Evolutionary conservation across 169 alveolate species (phyloP), one percentile per base, ranked within the genome.

Genomic region (Plasmodium inui): DNA sequence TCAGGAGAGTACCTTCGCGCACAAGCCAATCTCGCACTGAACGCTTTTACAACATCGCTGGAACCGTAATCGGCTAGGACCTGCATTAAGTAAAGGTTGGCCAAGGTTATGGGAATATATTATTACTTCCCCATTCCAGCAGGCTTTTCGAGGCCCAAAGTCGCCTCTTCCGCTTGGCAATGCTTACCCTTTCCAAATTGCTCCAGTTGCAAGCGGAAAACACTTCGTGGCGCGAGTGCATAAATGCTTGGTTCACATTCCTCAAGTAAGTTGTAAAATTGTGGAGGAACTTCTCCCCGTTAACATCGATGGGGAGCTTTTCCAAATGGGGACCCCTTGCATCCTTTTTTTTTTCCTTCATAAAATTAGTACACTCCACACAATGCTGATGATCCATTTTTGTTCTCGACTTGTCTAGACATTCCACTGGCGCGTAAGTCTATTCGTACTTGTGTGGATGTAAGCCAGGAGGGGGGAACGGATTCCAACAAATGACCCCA

Each of bases 1-100:
- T 71, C 74, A 8, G 5, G n/a, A n/a, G 7, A 30, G 8, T 89
- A 89, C 94, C 57, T 72, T 17, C 71, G 79, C 17, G 94, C 90
- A 28, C 90, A 34, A 37, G 50, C 44, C 26, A 89, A 5, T 89
- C 82, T 89, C 76, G n/a, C 50, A 22, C 71, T 78, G 74, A 89
- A 89, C 32, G 28, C 41, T 46, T 73, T 82, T 89, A 67, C 73
- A 57, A 61, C 26, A 28, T 22, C 90, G 50, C 41, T 89, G 46
- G 89, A 28, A 50, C 82, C 90, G 32, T 89, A 89, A 79, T 89
- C 34, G 7, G 83, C 61, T 37, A 89, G 82, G 71, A 89, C 82
- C 94, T 89, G 72, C 30, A 89, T 57, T 44, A 44, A 61, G 41
- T 67, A 61, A 79, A 89, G 71, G 82, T 89, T 57, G 55, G 46